Base-by-base conservation (phyloP, 2,329 filamentous ascomycete genomes). In the Nigrospora osmanthi region DNA sequence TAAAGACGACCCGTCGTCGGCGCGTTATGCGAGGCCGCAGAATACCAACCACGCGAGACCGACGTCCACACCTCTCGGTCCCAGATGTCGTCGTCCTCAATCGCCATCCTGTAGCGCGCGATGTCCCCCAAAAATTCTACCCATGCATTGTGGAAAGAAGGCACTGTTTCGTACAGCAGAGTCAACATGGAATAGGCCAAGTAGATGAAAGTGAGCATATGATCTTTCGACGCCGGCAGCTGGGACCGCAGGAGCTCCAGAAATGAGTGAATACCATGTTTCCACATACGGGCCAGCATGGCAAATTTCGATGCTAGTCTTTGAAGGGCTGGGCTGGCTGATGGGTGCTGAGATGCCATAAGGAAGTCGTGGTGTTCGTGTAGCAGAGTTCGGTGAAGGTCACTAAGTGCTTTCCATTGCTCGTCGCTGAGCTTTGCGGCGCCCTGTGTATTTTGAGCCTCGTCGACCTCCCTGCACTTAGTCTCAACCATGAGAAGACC, bases 251-350 rank as follows among this genome's bases (percentile, higher is more conserved):
- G 63, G 0, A 94, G 61, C 52, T 94, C 88, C 0, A 95, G 71
- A 47, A 93, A 93, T 0, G 81, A 83, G 58, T 94, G 89, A 5
- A 97, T 96, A 0, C 87, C 90, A 54, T 95, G 87, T 0, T 88
- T 76, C 93, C 91, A 97, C 87, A 97, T 93, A 0, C 90, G 72
- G 0, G 87, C 89, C 0, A 90, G 90, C 88, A 97, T 96, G 0
- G 82, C 81, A 54, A 95, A 95, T 49, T 93, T 91, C 0, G 76
- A 75, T 0, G 89, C 84, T 0, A 96, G 63, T 0, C 79, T 70
- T 4, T 78, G 74, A 0, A 97, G 61, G 0, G 83, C 79, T 0
- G 73, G 72, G 23, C 76, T 85, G 0, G 89, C 87, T 0, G 82
- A 85, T 0, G 89, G 90, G 57, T 97, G 89, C 53, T 96, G 89